Conservation (phyloP, 805 yeast genomes). For the Zygosaccharomyces kombuchaensis region DNA sequence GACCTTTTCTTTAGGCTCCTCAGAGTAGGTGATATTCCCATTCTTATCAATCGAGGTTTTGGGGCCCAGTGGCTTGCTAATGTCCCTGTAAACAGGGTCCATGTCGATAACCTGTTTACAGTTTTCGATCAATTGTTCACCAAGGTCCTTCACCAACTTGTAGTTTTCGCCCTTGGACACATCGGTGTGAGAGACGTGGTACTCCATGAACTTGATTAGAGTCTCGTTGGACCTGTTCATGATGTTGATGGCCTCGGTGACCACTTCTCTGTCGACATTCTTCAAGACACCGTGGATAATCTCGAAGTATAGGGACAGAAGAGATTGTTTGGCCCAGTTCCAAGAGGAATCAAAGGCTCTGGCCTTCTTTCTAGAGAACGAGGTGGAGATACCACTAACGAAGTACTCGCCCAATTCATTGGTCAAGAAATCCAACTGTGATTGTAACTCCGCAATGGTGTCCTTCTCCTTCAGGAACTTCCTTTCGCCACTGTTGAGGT, state of each 20-base stretch:
- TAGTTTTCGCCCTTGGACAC: slow-evolving; percentile 86
- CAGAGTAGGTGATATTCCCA: slow-evolving; percentile 83
- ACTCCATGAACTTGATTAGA: slow-evolving; percentile 94
- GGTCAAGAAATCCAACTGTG: slow-evolving; percentile 75
- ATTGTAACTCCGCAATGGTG: slow-evolving; percentile 76
- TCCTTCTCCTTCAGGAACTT: slow-evolving; percentile 71
- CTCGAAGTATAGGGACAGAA: slow-evolving; percentile 88
- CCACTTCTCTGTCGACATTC: slow-evolving; percentile 93
- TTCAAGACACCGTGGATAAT: slow-evolving; percentile 89
- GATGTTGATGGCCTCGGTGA: slow-evolving; percentile 91
- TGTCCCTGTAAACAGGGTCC: slow-evolving; percentile 94
- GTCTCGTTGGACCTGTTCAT: slow-evolving; percentile 97
- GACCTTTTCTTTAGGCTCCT: slow-evolving; percentile 82
- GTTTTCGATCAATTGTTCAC: slow-evolving; percentile 91
- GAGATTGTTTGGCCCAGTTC: slow-evolving; percentile 99
- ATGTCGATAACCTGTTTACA: slow-evolving; percentile 78
- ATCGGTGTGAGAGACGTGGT: slow-evolving; percentile 58
- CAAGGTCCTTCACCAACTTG: slow-evolving; percentile 81
- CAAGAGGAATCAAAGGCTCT: slow-evolving; percentile 96
- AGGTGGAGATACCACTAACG: slow-evolving; percentile 86
- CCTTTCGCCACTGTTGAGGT: slow-evolving; percentile 87
- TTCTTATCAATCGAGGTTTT: slow-evolving; percentile 80
- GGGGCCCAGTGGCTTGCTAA: slow-evolving; percentile 92
- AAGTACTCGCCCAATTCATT: slow-evolving; percentile 86
- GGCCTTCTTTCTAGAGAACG: slow-evolving; percentile 87